Evolutionary conservation across 805 yeast species (phyloP), one percentile per base, ranked within the genome.

Genomic region (Wickerhamiella occidentalis): DNA sequence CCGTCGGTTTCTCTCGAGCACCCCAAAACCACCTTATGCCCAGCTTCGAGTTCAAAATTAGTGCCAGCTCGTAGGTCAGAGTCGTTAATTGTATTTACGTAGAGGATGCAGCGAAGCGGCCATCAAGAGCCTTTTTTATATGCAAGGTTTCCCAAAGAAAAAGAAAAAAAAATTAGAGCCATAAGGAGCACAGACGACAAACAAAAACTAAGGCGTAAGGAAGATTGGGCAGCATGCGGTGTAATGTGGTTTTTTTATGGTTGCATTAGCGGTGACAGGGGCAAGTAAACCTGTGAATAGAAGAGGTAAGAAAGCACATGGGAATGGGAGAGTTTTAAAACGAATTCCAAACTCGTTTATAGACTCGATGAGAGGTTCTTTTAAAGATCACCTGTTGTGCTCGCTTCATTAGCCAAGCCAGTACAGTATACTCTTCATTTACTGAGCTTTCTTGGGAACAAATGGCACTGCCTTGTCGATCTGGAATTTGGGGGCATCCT

Each of bases 381-480:
- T n/a, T n/a, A n/a, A n/a, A n/a, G n/a, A n/a, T n/a, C n/a, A n/a
- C n/a, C n/a, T n/a, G n/a, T n/a, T n/a, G n/a, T n/a, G 28, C 28
- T 25, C 28, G 28, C 9, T 25, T 25, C 26, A 6, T 8, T 8
- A 23, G 8, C 26, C 26, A 8, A 23, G 26, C 26, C 26, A 23
- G 8, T 23, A 5, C 7, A 23, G 5, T 23, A 23, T 6, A 23
- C 26, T 23, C 26, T 23, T 8, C 26, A 8, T 48, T 28, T 37
- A 45, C 18, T 37, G 43, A 6, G 48, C 25, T 8, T 40, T 29
- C 42, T 60, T 62, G 28, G 68, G 68, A 19, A 63, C 61, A 54
- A 65, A 65, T 11, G 68, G 68, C 25, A 58, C 61, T 2, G 68
- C 68, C 42, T 58, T 60, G 49, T 66, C 67, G 38, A 64, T 61